Percentiles rank a stretch among this genome's conserved stretches.
Conservation (phyloP, 345 rosid genomes). For the Noccaea caerulescens region DNA sequence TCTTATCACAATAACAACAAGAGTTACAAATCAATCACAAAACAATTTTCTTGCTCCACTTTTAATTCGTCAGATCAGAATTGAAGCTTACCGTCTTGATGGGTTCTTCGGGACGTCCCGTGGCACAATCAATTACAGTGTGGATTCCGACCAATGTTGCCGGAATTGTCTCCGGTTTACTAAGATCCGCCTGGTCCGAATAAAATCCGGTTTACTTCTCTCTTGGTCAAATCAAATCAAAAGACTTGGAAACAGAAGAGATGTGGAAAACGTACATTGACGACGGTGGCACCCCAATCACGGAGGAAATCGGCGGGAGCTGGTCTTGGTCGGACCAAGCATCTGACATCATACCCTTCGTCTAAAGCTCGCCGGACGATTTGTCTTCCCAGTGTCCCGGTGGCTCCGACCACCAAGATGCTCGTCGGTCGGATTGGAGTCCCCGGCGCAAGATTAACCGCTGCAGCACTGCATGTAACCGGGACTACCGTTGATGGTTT, state of each 20-base stretch:
- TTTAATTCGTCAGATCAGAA: background rate
- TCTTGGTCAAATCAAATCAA: background rate
- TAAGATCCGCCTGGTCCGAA: constrained; percentile 80
- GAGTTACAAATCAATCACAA: background rate
- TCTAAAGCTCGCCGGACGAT: constrained; percentile 88
- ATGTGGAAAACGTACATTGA: constrained; percentile 56
- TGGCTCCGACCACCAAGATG: constrained; percentile 83
- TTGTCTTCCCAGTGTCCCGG: constrained; percentile 93
- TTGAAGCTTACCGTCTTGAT: constrained; percentile 67
- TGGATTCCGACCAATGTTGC: constrained; percentile 95
- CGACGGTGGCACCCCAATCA: constrained; percentile 97
- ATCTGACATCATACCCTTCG: constrained; percentile 90
- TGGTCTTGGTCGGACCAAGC: constrained; percentile 91
- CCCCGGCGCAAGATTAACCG: constrained; percentile 77
- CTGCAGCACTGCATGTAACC: constrained; percentile 51
- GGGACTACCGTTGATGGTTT: constrained; percentile 32
- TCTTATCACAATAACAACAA: too few relatives aligned
- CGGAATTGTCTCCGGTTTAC: constrained; percentile 90
- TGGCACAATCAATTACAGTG: constrained; percentile 90
- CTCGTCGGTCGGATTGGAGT: constrained; percentile 80
- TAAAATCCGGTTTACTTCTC: constrained; percentile 15
- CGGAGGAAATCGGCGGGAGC: constrained; percentile 95
- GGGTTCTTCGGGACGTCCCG: constrained; percentile 99
- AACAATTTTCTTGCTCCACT: background rate
- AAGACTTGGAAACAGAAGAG: background rate